A percentile compares a stretch with the other conserved stretches of the same genome.
Evolutionary conservation across 495 filamentous ascomycete species (phyloP).

Genomic region (Oidiodendron maius): DNA sequence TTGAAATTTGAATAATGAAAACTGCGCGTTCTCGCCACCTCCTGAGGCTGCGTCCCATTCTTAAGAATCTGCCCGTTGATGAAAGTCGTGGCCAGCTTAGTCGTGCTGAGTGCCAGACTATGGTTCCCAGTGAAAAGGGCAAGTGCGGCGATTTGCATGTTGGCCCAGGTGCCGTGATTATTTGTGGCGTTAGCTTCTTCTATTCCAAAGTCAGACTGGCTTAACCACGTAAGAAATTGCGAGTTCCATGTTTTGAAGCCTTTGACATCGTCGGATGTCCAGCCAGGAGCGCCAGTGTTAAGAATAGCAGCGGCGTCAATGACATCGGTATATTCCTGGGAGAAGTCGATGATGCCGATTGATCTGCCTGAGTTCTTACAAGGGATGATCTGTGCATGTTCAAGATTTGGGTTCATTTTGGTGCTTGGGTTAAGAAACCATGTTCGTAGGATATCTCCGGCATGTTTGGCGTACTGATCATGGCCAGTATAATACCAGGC

Average conservation of each 20-base stretch:
- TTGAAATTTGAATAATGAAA: constrained; percentile 18
- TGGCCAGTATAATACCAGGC: constrained; percentile 17
- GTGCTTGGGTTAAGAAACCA: constrained; percentile 15
- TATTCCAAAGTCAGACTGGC: constrained; percentile 10
- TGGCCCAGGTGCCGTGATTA: constrained; percentile 16
- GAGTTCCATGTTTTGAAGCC: constrained; percentile 13
- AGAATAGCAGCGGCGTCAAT: constrained; percentile 14
- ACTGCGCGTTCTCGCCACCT: constrained; percentile 17
- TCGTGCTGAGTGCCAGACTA: constrained; percentile 1
- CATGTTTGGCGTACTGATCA: constrained; percentile 13
- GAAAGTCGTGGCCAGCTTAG: neutral
- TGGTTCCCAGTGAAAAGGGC: constrained; percentile 15
- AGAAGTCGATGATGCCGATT: constrained; percentile 18
- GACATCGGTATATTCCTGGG: constrained; percentile 18
- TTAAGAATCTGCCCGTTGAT: neutral
- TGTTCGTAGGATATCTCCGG: constrained; percentile 13
- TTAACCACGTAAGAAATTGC: constrained; percentile 12
- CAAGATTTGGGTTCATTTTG: constrained; percentile 18
- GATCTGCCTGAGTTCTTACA: constrained; percentile 11
- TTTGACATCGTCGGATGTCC: constrained; percentile 5
- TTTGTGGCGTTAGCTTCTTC: constrained; percentile 7
- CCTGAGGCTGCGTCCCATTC: constrained; percentile 12
- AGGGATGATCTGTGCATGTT: constrained; percentile 18
- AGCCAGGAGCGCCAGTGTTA: constrained; percentile 4
- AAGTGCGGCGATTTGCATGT: constrained; percentile 13